Evolutionary conservation across 148 eudicot species (phyloP), one percentile per base, ranked within the genome.

Genomic region (Limonium bicolor): DNA sequence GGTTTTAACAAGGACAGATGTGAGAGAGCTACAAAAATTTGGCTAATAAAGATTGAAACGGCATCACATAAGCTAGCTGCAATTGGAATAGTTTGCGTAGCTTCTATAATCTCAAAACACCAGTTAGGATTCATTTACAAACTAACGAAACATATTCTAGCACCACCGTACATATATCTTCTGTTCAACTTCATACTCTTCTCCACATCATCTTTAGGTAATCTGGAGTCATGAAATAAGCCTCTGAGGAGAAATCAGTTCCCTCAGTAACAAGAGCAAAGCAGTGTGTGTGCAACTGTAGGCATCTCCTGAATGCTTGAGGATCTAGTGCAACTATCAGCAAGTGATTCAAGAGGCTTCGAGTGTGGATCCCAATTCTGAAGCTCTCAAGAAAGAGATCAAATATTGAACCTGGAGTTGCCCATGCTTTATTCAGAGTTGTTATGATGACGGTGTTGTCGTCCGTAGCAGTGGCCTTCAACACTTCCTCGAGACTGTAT

Each of bases 371-470:
- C 4, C 71, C 71, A 16, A 27, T 46, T 46, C 23, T 51, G 9
- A 66, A 66, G 44, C 71, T 66, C 35, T 61, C 55, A 10, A 66
- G 47, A 32, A 66, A 66, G 22, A 66, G 44, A 51, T 66, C 71
- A 35, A 66, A 66, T 51, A 61, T 35, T 20, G 61, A 61, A 47
- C 61, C 56, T 35, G 71, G 71, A 26, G 43, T 46, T 17, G 71
- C 61, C 62, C 62, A 66, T 38, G 66, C 66, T 25, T 56, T 50
- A 28, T 66, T 66, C 47, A 66, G 40, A 20, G 62, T 55, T 51
- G 66, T 47, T 38, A 66, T 16, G 28, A 61, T 66, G 5, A 66
- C 71, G 18, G 71, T 66, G 2, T 56, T 61, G 2, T 66, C 62
- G 8, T 38, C 36, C 3, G 62, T 61, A 11, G 71, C 50, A 18